phyloP scores from a whole-genome alignment of 2,329 filamentous ascomycete genomes.

The Arthrobotrys conoides region DNA sequence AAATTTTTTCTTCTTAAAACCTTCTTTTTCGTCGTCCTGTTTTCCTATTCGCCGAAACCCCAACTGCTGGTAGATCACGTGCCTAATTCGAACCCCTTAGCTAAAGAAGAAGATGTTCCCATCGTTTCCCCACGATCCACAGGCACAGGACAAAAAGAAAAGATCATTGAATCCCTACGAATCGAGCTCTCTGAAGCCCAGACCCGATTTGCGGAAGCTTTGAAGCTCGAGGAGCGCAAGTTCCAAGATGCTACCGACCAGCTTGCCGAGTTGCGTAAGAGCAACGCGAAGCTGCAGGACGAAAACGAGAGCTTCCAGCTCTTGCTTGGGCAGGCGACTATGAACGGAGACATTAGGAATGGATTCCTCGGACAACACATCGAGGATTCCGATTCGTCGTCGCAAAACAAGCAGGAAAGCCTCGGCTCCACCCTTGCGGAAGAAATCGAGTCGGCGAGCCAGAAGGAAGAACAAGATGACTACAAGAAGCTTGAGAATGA shows the following conservation, averaged over 20 bases:
- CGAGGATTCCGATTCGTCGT: conserved; percentile 64
- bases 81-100: conserved; percentile 68
- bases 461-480: conserved; percentile 73
- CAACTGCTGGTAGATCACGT: conserved; percentile 59
- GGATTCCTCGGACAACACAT: conserved; percentile 78
- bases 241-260: conserved; percentile 91
- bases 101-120: conserved; percentile 70
- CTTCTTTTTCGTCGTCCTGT: conserved; percentile 10
- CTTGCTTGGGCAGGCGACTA: conserved; percentile 91
- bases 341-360: conserved; percentile 91
- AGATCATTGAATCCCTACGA: conserved; percentile 90
- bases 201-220: conserved; percentile 90
- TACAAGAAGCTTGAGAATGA: conserved; percentile 82
- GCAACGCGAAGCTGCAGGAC: conserved; percentile 95
- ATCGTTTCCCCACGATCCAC: conserved; percentile 73
- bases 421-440: conserved; percentile 81
- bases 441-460: conserved; percentile 76
- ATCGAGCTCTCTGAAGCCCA: conserved; percentile 94
- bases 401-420: conserved; percentile 65
- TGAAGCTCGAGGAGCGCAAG: conserved; percentile 89
- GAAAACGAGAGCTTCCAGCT: conserved; percentile 99
- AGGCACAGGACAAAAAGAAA: conserved; percentile 89
- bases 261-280: conserved; percentile 92
- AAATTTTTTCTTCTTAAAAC: not conserved
- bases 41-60: conserved; percentile 12